phyloP scores from a whole-genome alignment of 768 basidiomycete genomes.

The Symmetrospora coprosmae region DNA sequence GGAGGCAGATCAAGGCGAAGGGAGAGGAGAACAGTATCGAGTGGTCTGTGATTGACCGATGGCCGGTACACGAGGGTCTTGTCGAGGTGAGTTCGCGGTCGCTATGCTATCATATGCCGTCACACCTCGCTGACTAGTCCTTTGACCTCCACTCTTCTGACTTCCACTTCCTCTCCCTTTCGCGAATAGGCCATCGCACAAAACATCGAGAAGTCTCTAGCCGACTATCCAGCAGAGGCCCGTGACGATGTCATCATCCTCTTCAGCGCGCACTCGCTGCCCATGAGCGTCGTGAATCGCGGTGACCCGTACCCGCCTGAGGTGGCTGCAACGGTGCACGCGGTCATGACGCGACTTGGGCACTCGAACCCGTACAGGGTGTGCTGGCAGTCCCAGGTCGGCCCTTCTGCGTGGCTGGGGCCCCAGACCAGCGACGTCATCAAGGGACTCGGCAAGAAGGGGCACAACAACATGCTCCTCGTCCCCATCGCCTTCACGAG shows the following conservation, averaged over 20 bases:
- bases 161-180: not conserved
- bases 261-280: constrained; percentile 94
- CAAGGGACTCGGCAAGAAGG: constrained; percentile 45
- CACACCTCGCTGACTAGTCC: not conserved
- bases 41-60: constrained; percentile 97
- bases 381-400: constrained; percentile 96
- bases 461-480: constrained; percentile 46
- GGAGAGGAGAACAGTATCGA: constrained; percentile 56
- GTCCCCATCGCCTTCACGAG: constrained; percentile 97
- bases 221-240: constrained; percentile 56
- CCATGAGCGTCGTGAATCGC: constrained; percentile 95
- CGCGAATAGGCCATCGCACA: constrained; percentile 64
- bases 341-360: constrained; percentile 73
- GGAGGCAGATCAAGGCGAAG: constrained; percentile 42
- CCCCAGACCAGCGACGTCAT: constrained; percentile 85
- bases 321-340: constrained; percentile 81
- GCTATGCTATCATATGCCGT: too few relatives aligned
- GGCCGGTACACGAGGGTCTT: constrained; percentile 90
- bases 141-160: not conserved
- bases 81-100: constrained; percentile 61
- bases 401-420: constrained; percentile 95
- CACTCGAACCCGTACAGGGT: constrained; percentile 66
- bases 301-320: constrained; percentile 94
- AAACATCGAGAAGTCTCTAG: constrained; percentile 67
- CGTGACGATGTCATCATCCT: constrained; percentile 66